phyloP scores from a whole-genome alignment of 129 eudicot species.

The Chrysanthemum makinoi region DNA sequence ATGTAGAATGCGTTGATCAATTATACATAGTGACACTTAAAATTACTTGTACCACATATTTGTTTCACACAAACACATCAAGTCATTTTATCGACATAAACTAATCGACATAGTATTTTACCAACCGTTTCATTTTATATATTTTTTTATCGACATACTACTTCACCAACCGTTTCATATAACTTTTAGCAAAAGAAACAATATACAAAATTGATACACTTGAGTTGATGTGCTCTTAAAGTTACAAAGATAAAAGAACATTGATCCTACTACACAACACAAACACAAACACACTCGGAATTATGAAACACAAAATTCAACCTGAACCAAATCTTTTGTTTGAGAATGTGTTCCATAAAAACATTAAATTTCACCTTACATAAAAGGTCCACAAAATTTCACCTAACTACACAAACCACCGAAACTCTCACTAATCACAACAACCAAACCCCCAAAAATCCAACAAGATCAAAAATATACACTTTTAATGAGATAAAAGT shows the following conservation, averaged over 20 bases:
- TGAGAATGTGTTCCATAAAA: neutral
- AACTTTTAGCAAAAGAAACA: no score
- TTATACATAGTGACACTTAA: neutral
- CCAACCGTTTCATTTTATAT: no score
- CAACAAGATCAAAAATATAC: neutral
- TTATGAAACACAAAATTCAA: neutral
- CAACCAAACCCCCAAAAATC: conserved; percentile 5
- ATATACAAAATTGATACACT: no score
- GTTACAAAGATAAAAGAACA: no score
- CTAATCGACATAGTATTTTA: neutral
- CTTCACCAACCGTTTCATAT: no score
- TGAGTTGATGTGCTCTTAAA: no score
- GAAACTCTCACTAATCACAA: neutral
- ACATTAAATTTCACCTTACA: no score
- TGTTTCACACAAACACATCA: neutral
- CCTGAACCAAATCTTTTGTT: conserved; percentile 1
- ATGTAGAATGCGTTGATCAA: neutral
- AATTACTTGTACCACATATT: neutral
- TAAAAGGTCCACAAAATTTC: conserved; percentile 1
- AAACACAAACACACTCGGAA: no score
- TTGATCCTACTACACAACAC: no score
- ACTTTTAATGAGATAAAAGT: no score
- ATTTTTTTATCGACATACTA: neutral
- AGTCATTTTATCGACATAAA: neutral
- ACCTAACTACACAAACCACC: conserved; percentile 14